Percentiles rank a stretch among this genome's conserved stretches.
Conservation (phyloP, 257 asterid genomes). For the Dorcoceras hygrometricum region DNA sequence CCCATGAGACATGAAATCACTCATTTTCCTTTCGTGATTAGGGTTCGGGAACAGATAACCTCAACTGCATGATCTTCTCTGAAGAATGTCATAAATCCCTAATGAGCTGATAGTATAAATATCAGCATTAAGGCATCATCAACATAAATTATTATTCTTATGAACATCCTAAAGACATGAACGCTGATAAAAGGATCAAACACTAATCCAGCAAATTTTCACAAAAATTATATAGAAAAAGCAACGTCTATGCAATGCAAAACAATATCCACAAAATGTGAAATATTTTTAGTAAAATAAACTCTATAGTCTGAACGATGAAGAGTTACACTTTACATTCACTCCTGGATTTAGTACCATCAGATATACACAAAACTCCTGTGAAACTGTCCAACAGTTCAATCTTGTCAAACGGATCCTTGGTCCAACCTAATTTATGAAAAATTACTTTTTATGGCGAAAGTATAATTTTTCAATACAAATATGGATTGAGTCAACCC, state of each 20-base stretch:
- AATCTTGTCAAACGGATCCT: no score
- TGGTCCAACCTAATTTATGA: no score
- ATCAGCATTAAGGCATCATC: not conserved
- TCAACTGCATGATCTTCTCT: not conserved
- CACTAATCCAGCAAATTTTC: not conserved
- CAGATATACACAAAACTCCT: no score
- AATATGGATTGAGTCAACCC: no score
- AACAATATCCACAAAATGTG: not conserved
- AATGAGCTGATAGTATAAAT: not conserved
- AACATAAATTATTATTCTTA: not conserved
- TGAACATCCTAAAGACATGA: not conserved
- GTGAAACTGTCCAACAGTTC: no score
- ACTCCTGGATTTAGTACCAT: not conserved
- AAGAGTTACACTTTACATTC: not conserved
- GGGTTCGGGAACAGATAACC: not conserved
- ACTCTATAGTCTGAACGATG: not conserved
- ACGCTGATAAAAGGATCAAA: not conserved
- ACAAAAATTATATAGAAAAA: no score
- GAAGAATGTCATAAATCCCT: not conserved
- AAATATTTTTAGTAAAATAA: not conserved
- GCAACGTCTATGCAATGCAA: not conserved
- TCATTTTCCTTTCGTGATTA: conserved; percentile 4
- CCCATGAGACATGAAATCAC: not conserved
- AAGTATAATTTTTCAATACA: no score
- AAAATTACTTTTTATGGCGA: no score